These are phyloP conservation scores for Scutellaria barbata DNA, from an alignment of 257 asterid species.

Conservation along the genomic window DNA sequence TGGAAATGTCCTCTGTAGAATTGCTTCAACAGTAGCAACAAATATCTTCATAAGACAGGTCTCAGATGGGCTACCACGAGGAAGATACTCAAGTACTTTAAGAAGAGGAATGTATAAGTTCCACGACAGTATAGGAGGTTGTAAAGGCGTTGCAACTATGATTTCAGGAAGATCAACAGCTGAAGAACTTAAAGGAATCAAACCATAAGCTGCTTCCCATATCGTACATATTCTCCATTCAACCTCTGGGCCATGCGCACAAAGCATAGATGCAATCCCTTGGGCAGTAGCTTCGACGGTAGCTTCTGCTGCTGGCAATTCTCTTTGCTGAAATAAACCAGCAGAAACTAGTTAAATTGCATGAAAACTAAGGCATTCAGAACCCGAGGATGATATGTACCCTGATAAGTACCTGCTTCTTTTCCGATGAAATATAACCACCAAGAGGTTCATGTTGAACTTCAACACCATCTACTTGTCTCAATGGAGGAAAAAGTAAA, in stretches of 20 bases:
- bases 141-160: constrained; percentile 90
- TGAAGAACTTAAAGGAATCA: constrained; percentile 93
- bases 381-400: constrained; percentile 27
- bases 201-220: constrained; percentile 99
- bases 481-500: constrained; percentile 86
- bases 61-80: constrained; percentile 98
- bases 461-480: constrained; percentile 93
- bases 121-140: constrained; percentile 95
- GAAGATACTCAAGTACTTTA: constrained; percentile 96
- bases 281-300: constrained; percentile 98
- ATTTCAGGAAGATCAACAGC: constrained; percentile 98
- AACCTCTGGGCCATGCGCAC: constrained; percentile 99
- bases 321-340: constrained; percentile 61
- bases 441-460: constrained; percentile 68
- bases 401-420: constrained; percentile 62
- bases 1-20: constrained; percentile 94
- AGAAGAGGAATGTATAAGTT: constrained; percentile 92
- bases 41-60: constrained; percentile 97
- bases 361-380: constrained; percentile 29
- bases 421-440: constrained; percentile 63
- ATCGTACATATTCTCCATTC: constrained; percentile 99
- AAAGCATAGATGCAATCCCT: constrained; percentile 99
- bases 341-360: constrained; percentile 26
- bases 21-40: constrained; percentile 97
- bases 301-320: constrained; percentile 82